Base-by-base conservation (phyloP, 2,329 filamentous ascomycete species). In the Trichoderma semiorbis region DNA sequence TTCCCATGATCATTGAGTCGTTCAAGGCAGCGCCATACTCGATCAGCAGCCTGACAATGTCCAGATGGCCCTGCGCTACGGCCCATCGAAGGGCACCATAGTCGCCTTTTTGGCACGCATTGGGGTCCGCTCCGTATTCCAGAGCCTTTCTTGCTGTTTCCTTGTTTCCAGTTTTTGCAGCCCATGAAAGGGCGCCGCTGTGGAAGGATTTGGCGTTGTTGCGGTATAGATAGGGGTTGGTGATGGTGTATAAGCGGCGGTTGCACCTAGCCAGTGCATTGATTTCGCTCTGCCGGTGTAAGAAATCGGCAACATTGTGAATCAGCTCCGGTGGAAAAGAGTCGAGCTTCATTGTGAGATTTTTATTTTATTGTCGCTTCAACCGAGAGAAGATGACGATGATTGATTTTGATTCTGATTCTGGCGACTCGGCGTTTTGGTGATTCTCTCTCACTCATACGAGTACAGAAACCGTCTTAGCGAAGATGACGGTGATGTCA, bases 181-280 rank as follows among this genome's bases (percentile, higher is more conserved):
- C 70, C 70, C 70, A 72, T 10, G 24, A 2, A 3, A 72, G 65
- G 34, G 57, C 65, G 26, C 16, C 6, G 32, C 43, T 57, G 21
- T 16, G n/a, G 11, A 24, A 39, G 18, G 21, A 32, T 18, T 39
- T n/a, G 18, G 30, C 53, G 21, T 69, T 72, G 8, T 26, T 24
- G n/a, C 39, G 55, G 57, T 69, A 72, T 24, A 72, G 65, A 16
- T 14, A 12, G 10, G 55, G 43, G 30, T 72, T 24, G 16, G 55
- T 21, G 30, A 69, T 69, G 28, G 24, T 18, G 57, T 62, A 47
- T n/a, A 63, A 12, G 58, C 39, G 43, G 14, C 21, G 21, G 34
- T 21, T 72, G n/a, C 47, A 32, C 18, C 43, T 69, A 2, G 47
- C 70, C 12, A 72, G 50, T 26, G 65, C 65, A 8, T 69, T 63